Conservation (phyloP, 148 eudicot species). For the Rhododendron mucronatum region DNA sequence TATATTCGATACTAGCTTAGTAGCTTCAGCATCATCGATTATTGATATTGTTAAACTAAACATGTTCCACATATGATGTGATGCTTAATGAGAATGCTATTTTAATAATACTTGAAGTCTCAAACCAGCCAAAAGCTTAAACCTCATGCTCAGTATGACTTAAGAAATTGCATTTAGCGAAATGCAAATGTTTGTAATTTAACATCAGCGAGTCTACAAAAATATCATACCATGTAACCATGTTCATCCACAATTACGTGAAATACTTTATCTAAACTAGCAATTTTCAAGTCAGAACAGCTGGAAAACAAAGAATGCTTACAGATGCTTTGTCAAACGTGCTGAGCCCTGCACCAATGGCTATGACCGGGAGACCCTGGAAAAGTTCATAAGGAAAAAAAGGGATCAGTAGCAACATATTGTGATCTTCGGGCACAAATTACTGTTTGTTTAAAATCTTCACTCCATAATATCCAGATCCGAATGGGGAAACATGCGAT, state of each 20-base stretch:
- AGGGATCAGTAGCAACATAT: neutral
- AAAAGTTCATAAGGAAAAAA: neutral
- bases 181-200: neutral
- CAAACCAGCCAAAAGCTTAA: neutral
- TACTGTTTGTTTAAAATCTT: neutral
- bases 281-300: neutral
- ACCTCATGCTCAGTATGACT: neutral
- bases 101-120: neutral
- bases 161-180: neutral
- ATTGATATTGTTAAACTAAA: neutral
- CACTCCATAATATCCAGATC: neutral
- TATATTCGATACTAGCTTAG: neutral
- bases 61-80: neutral
- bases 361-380: slow-evolving; percentile 90
- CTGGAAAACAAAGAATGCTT: slow-evolving; percentile 28
- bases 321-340: slow-evolving; percentile 94
- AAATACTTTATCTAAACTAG: neutral
- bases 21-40: neutral
- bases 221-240: neutral
- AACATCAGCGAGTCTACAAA: neutral
- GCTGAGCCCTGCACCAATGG: slow-evolving; percentile 90
- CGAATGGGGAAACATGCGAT: neutral
- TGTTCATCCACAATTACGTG: neutral
- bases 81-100: neutral
- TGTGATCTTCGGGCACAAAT: neutral